These are phyloP conservation scores for Erysimum pusillum DNA, from an alignment of 441 rosid species.

Conservation along the genomic window DNA sequence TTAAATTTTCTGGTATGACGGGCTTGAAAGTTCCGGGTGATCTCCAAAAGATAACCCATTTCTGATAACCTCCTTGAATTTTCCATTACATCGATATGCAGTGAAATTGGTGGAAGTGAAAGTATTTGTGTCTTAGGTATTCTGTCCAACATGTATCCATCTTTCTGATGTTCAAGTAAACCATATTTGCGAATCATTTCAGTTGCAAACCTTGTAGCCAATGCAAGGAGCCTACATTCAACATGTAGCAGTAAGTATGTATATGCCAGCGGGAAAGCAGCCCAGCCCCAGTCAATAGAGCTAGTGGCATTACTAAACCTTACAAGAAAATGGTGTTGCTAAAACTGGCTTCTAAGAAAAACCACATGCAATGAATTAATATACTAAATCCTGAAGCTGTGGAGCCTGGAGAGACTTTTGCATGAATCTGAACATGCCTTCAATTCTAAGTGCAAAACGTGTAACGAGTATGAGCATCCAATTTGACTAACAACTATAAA, in stretches of 20 bases:
- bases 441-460: slow-evolving; percentile 22
- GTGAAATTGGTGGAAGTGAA: slow-evolving; percentile 66
- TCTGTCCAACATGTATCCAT: slow-evolving; percentile 55
- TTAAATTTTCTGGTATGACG: slow-evolving; percentile 73
- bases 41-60: slow-evolving; percentile 90
- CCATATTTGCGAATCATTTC: slow-evolving; percentile 87
- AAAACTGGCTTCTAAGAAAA: slow-evolving; percentile 35
- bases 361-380: slow-evolving; percentile 30
- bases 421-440: slow-evolving; percentile 30
- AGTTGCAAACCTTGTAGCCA: slow-evolving; percentile 86
- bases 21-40: slow-evolving; percentile 80
- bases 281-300: slow-evolving; percentile 14
- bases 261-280: slow-evolving; percentile 43
- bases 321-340: slow-evolving; percentile 25
- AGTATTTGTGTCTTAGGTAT: slow-evolving; percentile 51
- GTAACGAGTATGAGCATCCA: slow-evolving; percentile 7
- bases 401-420: slow-evolving; percentile 25
- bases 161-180: slow-evolving; percentile 65
- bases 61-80: slow-evolving; percentile 70
- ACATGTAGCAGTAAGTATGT: slow-evolving; percentile 38
- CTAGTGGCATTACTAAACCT: slow-evolving; percentile 24
- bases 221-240: slow-evolving; percentile 79
- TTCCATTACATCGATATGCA: slow-evolving; percentile 53
- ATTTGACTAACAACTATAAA: slow-evolving; percentile 19
- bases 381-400: slow-evolving; percentile 32